Evolutionary conservation across 2,329 filamentous ascomycete genomes (phyloP).

Genomic region (Penicillium paneum): DNA sequence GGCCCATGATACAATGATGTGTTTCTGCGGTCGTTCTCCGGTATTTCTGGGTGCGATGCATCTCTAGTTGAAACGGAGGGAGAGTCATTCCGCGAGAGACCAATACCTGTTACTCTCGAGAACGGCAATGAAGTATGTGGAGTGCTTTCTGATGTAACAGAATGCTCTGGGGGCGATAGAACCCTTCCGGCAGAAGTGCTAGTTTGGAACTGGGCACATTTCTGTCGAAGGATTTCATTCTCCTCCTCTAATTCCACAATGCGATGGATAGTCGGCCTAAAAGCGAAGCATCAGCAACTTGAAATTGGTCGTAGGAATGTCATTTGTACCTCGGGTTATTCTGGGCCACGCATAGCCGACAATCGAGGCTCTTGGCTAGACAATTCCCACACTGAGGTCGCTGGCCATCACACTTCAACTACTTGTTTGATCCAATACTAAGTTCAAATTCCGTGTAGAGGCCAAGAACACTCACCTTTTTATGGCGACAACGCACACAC

Average conservation of each 20-base stretch:
- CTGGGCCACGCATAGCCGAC: constrained; percentile 41
- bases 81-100: constrained; percentile 9
- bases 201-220: constrained; percentile 7
- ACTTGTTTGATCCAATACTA: background rate
- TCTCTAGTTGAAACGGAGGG: constrained; percentile 7
- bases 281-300: background rate
- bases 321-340: constrained; percentile 24
- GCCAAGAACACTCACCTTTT: constrained; percentile 26
- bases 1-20: constrained; percentile 23
- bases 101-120: constrained; percentile 1
- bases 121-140: background rate
- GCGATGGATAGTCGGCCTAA: constrained; percentile 29
- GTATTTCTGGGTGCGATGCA: constrained; percentile 19
- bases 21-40: constrained; percentile 17
- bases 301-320: background rate
- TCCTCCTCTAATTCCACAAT: constrained; percentile 25
- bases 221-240: constrained; percentile 23
- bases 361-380: constrained; percentile 45
- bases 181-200: background rate
- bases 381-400: constrained; percentile 49
- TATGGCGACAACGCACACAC: constrained; percentile 39
- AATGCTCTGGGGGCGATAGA: constrained; percentile 3
- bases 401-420: constrained; percentile 53
- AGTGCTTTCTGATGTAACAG: constrained; percentile 8
- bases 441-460: background rate